These are phyloP conservation scores for Diaporthe citrichinensis DNA, from an alignment of 2,329 filamentous ascomycete genomes.

Conservation along the genomic window DNA sequence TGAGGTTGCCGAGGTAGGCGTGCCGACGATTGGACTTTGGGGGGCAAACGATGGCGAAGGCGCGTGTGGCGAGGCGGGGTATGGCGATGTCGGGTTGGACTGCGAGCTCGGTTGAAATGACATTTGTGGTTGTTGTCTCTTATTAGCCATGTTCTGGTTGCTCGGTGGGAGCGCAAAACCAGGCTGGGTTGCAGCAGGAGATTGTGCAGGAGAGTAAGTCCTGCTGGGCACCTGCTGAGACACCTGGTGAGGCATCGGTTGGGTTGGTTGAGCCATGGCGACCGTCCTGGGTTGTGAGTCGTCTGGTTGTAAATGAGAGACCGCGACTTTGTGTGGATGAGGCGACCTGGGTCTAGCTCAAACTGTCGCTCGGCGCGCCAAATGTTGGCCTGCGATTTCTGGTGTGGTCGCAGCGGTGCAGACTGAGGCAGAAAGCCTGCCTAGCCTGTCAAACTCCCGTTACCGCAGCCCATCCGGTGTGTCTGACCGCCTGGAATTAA, in stretches of 20 bases:
- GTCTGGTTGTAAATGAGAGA: slow-evolving; percentile 12
- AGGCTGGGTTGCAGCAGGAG: slow-evolving; percentile 70
- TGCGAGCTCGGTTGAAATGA: slow-evolving; percentile 17
- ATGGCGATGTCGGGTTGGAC: slow-evolving; percentile 36
- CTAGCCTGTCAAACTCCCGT: slow-evolving; percentile 36
- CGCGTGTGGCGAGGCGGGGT: slow-evolving; percentile 13
- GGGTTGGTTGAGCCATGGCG: slow-evolving; percentile 46
- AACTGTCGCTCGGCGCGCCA: too few species aligned
- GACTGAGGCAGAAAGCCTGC: slow-evolving; percentile 42
- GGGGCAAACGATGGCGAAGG: slow-evolving; percentile 21
- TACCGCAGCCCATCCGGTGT: slow-evolving; percentile 36
- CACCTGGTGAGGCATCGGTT: slow-evolving; percentile 52
- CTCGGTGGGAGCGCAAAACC: slow-evolving; percentile 62
- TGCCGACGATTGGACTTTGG: slow-evolving; percentile 32
- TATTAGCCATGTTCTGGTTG: slow-evolving; percentile 3
- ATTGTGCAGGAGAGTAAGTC: slow-evolving; percentile 75
- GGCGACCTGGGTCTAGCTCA: neutral
- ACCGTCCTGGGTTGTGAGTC: slow-evolving; percentile 11
- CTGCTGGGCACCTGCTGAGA: slow-evolving; percentile 53
- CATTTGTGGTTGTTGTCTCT: slow-evolving; percentile 2
- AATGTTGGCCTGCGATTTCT: neutral
- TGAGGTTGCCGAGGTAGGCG: slow-evolving; percentile 49
- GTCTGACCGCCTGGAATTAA: slow-evolving; percentile 10
- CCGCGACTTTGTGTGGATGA: neutral
- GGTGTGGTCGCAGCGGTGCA: slow-evolving; percentile 28